These are phyloP conservation scores for Diaporthe citriasiana DNA, from an alignment of 2,329 filamentous ascomycete species.

Conservation along the genomic window DNA sequence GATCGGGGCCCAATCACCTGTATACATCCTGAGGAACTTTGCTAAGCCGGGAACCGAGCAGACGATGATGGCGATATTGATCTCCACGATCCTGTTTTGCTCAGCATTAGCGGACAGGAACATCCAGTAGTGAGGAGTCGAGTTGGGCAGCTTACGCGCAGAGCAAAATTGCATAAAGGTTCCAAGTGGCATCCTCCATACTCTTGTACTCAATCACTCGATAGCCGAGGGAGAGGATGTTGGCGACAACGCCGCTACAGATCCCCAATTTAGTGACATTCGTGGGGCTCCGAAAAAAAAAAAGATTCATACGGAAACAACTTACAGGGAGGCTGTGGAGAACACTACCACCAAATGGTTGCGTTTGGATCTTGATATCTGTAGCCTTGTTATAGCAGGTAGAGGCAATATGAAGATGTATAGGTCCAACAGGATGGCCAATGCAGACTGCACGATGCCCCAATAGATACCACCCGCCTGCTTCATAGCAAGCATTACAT, in stretches of 20 bases:
- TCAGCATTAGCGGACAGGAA: background rate
- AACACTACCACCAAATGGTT: slow-evolving; percentile 40
- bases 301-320: background rate
- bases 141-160: slow-evolving; percentile 37
- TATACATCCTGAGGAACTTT: background rate
- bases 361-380: slow-evolving; percentile 26
- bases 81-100: slow-evolving; percentile 40
- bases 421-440: slow-evolving; percentile 42
- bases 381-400: slow-evolving; percentile 36
- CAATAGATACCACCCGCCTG: background rate
- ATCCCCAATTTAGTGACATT: background rate
- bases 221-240: slow-evolving; percentile 42
- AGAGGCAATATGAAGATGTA: slow-evolving; percentile 45
- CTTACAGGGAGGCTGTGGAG: slow-evolving; percentile 42
- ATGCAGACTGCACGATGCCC: slow-evolving; percentile 39
- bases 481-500: slow-evolving; percentile 24
- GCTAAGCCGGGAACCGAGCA: slow-evolving; percentile 40
- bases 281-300: no score
- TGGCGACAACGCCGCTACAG: slow-evolving; percentile 39
- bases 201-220: slow-evolving; percentile 31
- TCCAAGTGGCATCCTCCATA: slow-evolving; percentile 40
- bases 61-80: slow-evolving; percentile 44
- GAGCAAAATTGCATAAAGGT: slow-evolving; percentile 30
- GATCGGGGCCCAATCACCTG: background rate
- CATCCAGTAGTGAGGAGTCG: background rate